A percentile compares a stretch with the other conserved stretches of the same genome.
These are phyloP conservation scores for Effrenium voratum DNA, from an alignment of 73 alveolate genomes.

Conservation along the genomic window DNA sequence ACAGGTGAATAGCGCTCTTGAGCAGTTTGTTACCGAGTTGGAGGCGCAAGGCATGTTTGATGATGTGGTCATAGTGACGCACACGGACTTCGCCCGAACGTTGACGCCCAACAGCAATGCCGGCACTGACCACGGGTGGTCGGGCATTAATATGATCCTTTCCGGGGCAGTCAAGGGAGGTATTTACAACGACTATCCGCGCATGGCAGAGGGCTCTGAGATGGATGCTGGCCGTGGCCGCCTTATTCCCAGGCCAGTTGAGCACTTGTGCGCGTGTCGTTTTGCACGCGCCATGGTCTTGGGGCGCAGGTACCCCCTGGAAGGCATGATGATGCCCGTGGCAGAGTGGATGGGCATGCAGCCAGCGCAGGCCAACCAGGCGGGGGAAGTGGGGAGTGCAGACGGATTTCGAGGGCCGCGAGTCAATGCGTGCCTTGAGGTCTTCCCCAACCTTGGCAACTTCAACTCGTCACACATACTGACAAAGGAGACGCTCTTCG, in stretches of 20 bases:
- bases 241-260: slow-evolving; percentile 35
- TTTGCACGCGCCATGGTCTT: background rate
- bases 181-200: slow-evolving; percentile 73
- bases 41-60: slow-evolving; percentile 45
- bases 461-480: slow-evolving; percentile 77
- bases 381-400: background rate
- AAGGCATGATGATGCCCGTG: slow-evolving; percentile 74
- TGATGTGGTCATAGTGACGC: slow-evolving; percentile 76
- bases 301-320: slow-evolving; percentile 48
- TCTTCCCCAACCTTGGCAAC: slow-evolving; percentile 78
- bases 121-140: slow-evolving; percentile 90
- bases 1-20: slow-evolving; percentile 23
- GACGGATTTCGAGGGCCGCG: background rate
- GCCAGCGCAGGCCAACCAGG: slow-evolving; percentile 71
- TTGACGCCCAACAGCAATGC: slow-evolving; percentile 85
- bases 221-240: slow-evolving; percentile 92
- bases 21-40: slow-evolving; percentile 44
- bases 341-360: slow-evolving; percentile 94
- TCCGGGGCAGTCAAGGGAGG: slow-evolving; percentile 62
- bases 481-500: slow-evolving; percentile 36
- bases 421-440: background rate
- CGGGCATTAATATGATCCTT: slow-evolving; percentile 45
- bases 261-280: background rate
- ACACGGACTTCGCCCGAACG: slow-evolving; percentile 84
- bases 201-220: slow-evolving; percentile 64